phyloP scores from a whole-genome alignment of 208 protist genomes.

The Acanthamoeba healyi region DNA sequence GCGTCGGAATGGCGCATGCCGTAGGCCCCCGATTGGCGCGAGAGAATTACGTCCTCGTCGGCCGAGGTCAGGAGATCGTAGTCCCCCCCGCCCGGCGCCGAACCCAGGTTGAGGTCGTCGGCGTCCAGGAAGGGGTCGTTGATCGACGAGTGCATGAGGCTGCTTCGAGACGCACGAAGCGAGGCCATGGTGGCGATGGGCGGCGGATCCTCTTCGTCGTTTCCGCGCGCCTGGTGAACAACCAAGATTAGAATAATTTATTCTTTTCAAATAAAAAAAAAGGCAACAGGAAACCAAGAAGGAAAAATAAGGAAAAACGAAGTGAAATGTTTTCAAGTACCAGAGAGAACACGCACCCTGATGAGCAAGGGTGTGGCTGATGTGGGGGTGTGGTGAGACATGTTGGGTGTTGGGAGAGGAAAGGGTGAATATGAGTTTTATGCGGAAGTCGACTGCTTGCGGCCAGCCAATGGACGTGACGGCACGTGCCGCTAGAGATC shows the following conservation, averaged over 20 bases:
- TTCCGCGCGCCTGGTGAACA: background rate
- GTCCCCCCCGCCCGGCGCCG: background rate
- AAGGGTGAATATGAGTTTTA: no score
- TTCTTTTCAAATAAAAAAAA: background rate
- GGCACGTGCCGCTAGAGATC: no score
- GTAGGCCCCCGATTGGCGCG: constrained; percentile 15
- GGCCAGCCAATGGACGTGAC: no score
- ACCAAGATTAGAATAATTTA: background rate
- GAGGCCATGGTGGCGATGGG: background rate
- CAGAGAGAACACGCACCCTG: no score
- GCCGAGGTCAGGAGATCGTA: constrained; percentile 36
- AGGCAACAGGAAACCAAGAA: no score
- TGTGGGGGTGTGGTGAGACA: no score
- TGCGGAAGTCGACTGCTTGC: no score
- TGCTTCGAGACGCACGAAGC: constrained; percentile 28
- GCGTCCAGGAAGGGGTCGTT: constrained; percentile 51
- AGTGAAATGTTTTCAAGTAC: no score
- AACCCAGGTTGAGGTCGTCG: constrained; percentile 22
- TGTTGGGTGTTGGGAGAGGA: no score
- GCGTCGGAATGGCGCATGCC: no score
- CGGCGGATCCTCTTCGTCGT: background rate
- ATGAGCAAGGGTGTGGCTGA: no score
- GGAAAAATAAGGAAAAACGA: background rate
- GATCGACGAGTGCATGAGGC: constrained; percentile 1
- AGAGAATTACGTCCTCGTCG: constrained; percentile 35